Conservation (phyloP, 768 basidiomycete genomes). For the Gloeostereum incarnatum region DNA sequence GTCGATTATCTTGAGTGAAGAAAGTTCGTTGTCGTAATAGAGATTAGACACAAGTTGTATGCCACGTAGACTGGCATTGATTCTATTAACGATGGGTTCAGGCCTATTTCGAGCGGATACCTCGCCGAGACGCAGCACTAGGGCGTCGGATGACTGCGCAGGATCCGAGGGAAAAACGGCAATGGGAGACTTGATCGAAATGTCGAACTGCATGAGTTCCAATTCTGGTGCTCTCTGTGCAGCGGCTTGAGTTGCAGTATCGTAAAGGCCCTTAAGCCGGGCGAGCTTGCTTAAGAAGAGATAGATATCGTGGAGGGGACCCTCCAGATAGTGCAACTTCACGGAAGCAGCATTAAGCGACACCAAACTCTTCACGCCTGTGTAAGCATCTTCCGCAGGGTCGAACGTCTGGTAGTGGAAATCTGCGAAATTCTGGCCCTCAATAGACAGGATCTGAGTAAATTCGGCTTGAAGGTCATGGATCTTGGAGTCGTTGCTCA, state of each 20-base stretch:
- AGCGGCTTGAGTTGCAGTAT: slow-evolving; percentile 88
- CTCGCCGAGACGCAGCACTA: slow-evolving; percentile 83
- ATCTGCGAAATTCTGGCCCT: slow-evolving; percentile 90
- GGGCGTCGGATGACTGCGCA: slow-evolving; percentile 47
- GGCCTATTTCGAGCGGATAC: slow-evolving; percentile 76
- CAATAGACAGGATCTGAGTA: slow-evolving; percentile 83
- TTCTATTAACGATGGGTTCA: slow-evolving; percentile 45
- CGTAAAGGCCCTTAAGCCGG: slow-evolving; percentile 87
- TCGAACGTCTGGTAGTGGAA: slow-evolving; percentile 92
- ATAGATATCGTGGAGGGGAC: slow-evolving; percentile 85
- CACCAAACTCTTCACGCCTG: slow-evolving; percentile 78
- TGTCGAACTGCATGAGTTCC: slow-evolving; percentile 86
- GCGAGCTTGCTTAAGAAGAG: slow-evolving; percentile 79
- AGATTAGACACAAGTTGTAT: slow-evolving; percentile 76
- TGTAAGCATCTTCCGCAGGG: slow-evolving; percentile 54
- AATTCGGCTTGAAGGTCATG: slow-evolving; percentile 53
- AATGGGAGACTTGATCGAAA: slow-evolving; percentile 90
- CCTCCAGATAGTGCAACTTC: slow-evolving; percentile 81
- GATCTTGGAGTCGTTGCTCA: slow-evolving; percentile 62
- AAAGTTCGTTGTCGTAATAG: slow-evolving; percentile 33
- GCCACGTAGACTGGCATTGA: slow-evolving; percentile 69
- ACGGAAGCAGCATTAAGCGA: slow-evolving; percentile 82
- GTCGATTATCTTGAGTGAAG: slow-evolving; percentile 80
- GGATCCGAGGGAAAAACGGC: slow-evolving; percentile 76
- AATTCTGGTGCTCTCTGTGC: slow-evolving; percentile 90